Base-by-base conservation (phyloP, 2,329 filamentous ascomycete genomes). In the Epichloe elymi region DNA sequence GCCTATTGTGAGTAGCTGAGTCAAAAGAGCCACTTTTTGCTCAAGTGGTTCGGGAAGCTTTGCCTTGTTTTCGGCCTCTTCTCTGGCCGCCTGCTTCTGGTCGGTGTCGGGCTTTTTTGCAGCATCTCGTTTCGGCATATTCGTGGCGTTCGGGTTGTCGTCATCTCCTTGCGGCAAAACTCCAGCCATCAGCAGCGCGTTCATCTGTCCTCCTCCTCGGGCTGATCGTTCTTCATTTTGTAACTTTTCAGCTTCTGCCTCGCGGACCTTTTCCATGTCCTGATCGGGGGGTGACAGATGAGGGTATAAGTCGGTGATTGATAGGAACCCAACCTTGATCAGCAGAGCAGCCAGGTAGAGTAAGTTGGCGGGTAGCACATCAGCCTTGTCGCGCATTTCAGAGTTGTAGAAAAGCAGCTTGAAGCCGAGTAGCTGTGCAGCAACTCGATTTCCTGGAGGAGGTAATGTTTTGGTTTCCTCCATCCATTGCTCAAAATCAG, bases 241-340 rank as follows among this genome's bases (percentile, higher is more conserved):
- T 47, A 93, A 79, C 62, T 89, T 87, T 59, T 85, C 83, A 64
- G 83, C 71, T 54, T 86, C 82, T 57, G 82, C 80, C 40, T 80
- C 75, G 56, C 80, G 83, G 48, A 95, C 73, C 6, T 72, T 73
- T 39, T 85, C 78, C 91, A 98, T 97, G 4, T 81, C 75, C 35
- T 88, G 82, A 57, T 97, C 93, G 0, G 78, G 71, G 71, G 93
- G 88, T 72, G 89, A 94, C 1, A 98, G 76, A 64, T 98, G 93
- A 15, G 89, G 84, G 64, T 95, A 97, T 1, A 98, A 73, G 62
- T 98, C 93, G 49, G 82, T 78, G 6, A 98, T 72, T 1, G 93
- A 96, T 53, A 98, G 88, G 65, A 98, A 98, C 1, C 93, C 94
- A 57, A 96, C 87, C 69, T 98, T 98, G 69, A 98, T 90, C 33